Base-by-base conservation (phyloP, 2,329 filamentous ascomycete species). In the Epichloe coenophiala region DNA sequence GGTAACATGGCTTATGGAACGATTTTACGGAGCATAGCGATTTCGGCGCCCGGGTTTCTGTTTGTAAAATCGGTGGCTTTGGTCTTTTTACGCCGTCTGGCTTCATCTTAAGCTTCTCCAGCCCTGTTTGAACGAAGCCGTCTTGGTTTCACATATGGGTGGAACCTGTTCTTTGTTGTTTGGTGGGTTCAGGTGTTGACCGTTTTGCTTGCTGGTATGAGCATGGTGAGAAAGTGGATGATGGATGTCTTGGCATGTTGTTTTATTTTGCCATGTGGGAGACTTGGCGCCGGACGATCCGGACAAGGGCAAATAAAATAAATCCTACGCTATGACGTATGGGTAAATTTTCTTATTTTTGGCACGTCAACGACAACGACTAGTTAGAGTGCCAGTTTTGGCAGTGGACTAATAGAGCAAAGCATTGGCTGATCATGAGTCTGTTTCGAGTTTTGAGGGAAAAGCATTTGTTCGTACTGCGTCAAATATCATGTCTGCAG, bases 1-100 rank as follows among this genome's bases (percentile, higher is more conserved):
- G 52, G 40, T 39, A 53, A 55, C 51, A 53, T 51, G 55, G 50
- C 54, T 42, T 47, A 47, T 36, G 50, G 52, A 53, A 45, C 54
- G 57, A 57, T 61, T 58, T 60, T 56, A 61, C 45, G 61, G 61
- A 65, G 66, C 67, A 70, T 70, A 69, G 68, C 67, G 67, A 65
- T 59, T 54, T 56, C 51, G 67, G 67, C 63, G 67, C 69, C 64
- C 52, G 52, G 57, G 47, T 33, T 48, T 45, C 31, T 37, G 33
- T 19, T 12, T 45, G 11, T 12, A 19, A 35, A 39, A 39, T 12
- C 7, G 48, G 46, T 37, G 51, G 45, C 48, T 45, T 41, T 47
- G 17, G 27, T 45, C 39, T n/a, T 17, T 45, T 33, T 27, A n/a
- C 19, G 2, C 49, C 12, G 12, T 43, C 23, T 35, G 27, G 21